Evolutionary conservation across 805 yeast species (phyloP), one percentile per base, ranked within the genome.

Genomic region (Candida montana): DNA sequence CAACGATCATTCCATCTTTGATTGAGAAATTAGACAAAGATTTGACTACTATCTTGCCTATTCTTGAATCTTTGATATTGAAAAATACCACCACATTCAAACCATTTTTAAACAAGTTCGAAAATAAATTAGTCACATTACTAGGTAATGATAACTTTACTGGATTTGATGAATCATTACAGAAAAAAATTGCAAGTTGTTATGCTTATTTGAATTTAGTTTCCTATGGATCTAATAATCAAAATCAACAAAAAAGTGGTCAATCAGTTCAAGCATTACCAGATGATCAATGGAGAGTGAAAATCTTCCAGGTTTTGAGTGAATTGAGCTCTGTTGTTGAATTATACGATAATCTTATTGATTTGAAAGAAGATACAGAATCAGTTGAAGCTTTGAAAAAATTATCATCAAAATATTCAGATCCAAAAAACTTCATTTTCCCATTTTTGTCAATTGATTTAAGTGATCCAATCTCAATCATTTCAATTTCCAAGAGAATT

Each of bases 21-120:
- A 53, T 87, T 41, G 77, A 71, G 2, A 55, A 69, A 23, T 65
- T 69, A 8, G 62, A 63, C 16, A 66, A 68, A 16, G 59, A 61
- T 37, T 40, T 52, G 34, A 54, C 17, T 44, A 51, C 57, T 20
- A 57, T 67, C 20, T 54, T 75, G 24, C 67, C 68, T 12, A 57
- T 71, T 13, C 54, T 76, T 42, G 63, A 64, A 45, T 64, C 59
- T 26, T 55, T 81, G 20, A 64, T 83, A 27, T 57, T 62, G 31
- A 65, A 73, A 42, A 83, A 87, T 54, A 74, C 95, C 2, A 84
- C 93, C 2, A 83, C 95, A 2, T 85, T 86, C 56, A 75, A 90
- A 59, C 95, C 95, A 12, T 81, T 71, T 63, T 83, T 82, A 5
- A 73, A 77, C 44, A 81, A 79, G 51, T 77, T 75, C 49, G 78